phyloP scores from a whole-genome alignment of 2,329 filamentous ascomycete species.

The Penicillium sp. region DNA sequence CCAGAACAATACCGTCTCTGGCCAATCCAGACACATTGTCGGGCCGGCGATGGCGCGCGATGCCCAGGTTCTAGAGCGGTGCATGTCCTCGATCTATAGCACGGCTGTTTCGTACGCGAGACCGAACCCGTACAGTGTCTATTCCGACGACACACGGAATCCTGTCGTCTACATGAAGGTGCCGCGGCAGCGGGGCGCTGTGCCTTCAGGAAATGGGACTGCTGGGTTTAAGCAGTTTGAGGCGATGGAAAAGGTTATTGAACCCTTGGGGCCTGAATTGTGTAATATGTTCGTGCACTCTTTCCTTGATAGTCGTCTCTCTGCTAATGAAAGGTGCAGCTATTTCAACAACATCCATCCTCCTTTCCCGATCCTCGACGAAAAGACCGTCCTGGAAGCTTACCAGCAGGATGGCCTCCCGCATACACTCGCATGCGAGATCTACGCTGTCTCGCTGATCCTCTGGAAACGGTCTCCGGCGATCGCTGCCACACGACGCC shows the following conservation, averaged over 20 bases:
- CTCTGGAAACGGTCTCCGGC: conserved; percentile 9
- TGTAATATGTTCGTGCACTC: conserved; percentile 7
- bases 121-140: conserved; percentile 16
- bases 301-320: not conserved
- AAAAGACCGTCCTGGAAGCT: conserved; percentile 8
- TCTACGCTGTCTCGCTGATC: conserved; percentile 11
- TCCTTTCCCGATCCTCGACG: conserved; percentile 14
- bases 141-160: conserved; percentile 15
- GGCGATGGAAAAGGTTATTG: conserved; percentile 14
- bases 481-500: not conserved
- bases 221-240: conserved; percentile 13
- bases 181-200: conserved; percentile 6
- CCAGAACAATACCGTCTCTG: conserved; percentile 3
- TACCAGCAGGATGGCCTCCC: conserved; percentile 14
- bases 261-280: conserved; percentile 11
- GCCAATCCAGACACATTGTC: conserved; percentile 10
- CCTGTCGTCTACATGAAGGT: conserved; percentile 15
- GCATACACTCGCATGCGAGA: conserved; percentile 10
- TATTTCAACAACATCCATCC: conserved; percentile 15
- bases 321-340: not conserved
- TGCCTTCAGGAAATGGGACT: conserved; percentile 12
- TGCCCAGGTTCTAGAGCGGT: conserved; percentile 11
- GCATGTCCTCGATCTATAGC: conserved; percentile 8
- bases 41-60: conserved; percentile 15
- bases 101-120: conserved; percentile 12